Evolutionary conservation across 371 early-diverging fungal species (phyloP).

Genomic region (Zopfochytrium polystomum): DNA sequence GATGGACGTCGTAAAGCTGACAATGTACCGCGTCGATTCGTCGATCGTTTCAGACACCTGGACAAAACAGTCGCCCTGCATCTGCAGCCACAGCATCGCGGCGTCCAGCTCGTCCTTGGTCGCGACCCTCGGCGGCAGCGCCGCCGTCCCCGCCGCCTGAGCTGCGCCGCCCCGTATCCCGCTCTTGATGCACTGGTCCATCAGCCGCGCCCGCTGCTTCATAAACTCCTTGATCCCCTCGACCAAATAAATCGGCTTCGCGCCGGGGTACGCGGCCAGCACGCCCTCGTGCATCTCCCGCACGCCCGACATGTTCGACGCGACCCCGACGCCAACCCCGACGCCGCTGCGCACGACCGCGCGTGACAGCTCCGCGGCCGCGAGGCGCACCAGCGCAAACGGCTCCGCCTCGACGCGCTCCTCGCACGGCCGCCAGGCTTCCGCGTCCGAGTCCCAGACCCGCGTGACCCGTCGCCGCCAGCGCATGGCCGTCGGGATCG

Average conservation of each 20-base stretch:
- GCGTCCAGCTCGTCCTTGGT: slow-evolving; percentile 35
- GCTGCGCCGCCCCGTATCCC: slow-evolving; percentile 34
- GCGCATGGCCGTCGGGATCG: slow-evolving; percentile 35
- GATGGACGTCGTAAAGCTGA: slow-evolving; percentile 61
- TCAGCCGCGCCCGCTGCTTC: slow-evolving; percentile 35
- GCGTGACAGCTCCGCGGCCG: slow-evolving; percentile 34
- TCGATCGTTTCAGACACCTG: slow-evolving; percentile 44
- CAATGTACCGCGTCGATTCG: slow-evolving; percentile 54
- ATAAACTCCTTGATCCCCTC: slow-evolving; percentile 58
- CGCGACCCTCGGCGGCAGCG: slow-evolving; percentile 41
- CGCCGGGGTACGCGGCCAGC: slow-evolving; percentile 6
- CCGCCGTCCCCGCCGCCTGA: slow-evolving; percentile 27
- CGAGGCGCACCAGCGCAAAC: slow-evolving; percentile 46
- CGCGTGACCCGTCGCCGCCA: slow-evolving; percentile 55
- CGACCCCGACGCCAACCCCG: slow-evolving; percentile 4
- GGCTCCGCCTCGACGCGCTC: slow-evolving; percentile 45
- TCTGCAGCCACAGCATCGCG: slow-evolving; percentile 29
- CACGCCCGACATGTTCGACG: not conserved
- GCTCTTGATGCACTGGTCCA: slow-evolving; percentile 41
- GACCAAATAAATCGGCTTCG: slow-evolving; percentile 47
- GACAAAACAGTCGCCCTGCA: slow-evolving; percentile 26
- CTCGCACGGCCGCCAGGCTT: slow-evolving; percentile 48
- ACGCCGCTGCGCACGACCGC: slow-evolving; percentile 27
- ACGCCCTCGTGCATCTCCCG: not conserved
- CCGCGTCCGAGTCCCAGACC: slow-evolving; percentile 48